Evolutionary conservation across 495 filamentous ascomycete species (phyloP).

Genomic region (Filosporella fistucella): DNA sequence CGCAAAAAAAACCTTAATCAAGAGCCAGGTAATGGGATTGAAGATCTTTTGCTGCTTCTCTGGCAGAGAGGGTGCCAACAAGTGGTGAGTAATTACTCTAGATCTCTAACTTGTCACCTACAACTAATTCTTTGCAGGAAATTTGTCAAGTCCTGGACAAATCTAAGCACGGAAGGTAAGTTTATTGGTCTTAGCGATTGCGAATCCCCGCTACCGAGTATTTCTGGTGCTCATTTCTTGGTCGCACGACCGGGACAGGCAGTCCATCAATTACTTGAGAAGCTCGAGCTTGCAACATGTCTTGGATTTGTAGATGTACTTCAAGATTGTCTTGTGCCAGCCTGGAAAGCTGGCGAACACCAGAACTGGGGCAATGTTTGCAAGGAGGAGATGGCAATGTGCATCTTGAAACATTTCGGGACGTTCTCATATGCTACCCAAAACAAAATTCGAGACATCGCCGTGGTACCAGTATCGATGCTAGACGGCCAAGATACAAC

Average conservation of each 20-base stretch:
- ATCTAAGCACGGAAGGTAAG: not conserved
- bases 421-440: constrained; percentile 6
- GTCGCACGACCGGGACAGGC: not conserved
- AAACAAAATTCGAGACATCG: constrained; percentile 12
- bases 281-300: constrained; percentile 5
- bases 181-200: constrained; percentile 7
- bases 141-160: constrained; percentile 8
- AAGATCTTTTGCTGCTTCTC: constrained; percentile 14
- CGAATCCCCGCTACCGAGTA: constrained; percentile 6
- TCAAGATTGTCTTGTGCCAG: constrained; percentile 12
- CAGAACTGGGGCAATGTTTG: constrained; percentile 4
- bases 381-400: constrained; percentile 18
- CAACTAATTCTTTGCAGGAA: constrained; percentile 8
- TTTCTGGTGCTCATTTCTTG: constrained; percentile 15
- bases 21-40: no score
- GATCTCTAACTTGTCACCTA: not conserved
- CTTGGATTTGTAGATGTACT: not conserved
- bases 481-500: constrained; percentile 11
- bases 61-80: constrained; percentile 5
- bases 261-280: not conserved
- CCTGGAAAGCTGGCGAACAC: constrained; percentile 5
- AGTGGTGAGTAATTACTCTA: constrained; percentile 8
- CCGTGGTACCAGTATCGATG: constrained; percentile 24
- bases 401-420: constrained; percentile 17
- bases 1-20: no score